A percentile compares a stretch with the other conserved stretches of the same genome.
Evolutionary conservation across 345 rosid species (phyloP).

Genomic region (Turnera subulata): DNA sequence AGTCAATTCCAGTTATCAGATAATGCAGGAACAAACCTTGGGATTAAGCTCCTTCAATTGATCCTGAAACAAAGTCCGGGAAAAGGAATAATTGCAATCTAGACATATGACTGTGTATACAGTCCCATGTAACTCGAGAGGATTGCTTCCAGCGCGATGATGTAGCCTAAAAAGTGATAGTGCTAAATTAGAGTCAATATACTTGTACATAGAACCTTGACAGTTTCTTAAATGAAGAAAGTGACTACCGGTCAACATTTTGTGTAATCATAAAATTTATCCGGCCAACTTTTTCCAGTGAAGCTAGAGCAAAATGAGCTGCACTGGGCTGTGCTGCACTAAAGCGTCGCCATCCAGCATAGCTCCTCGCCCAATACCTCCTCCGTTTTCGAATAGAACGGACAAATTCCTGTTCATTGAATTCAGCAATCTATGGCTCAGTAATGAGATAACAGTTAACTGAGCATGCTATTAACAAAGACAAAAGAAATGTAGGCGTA

Average conservation of each 20-base stretch:
- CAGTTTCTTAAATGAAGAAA: constrained; percentile 3
- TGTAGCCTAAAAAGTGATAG: constrained; percentile 50
- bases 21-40: constrained; percentile 42
- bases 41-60: constrained; percentile 79
- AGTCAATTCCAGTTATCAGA: too few relatives aligned
- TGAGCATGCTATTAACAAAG: too few relatives aligned
- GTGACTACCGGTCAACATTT: constrained; percentile 74
- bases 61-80: constrained; percentile 62
- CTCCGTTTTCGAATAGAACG: constrained; percentile 67
- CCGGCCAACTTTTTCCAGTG: constrained; percentile 70
- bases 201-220: constrained; percentile 6
- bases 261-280: constrained; percentile 72
- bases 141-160: constrained; percentile 86
- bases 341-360: constrained; percentile 90
- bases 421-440: too few relatives aligned
- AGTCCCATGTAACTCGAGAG: constrained; percentile 86
- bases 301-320: constrained; percentile 77
- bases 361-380: constrained; percentile 96
- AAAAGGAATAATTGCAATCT: constrained; percentile 62
- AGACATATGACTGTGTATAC: constrained; percentile 73
- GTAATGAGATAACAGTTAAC: too few relatives aligned
- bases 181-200: constrained; percentile 8
- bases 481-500: too few relatives aligned
- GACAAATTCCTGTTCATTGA: constrained; percentile 57
- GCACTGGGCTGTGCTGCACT: constrained; percentile 68